Percentiles rank a stretch among this genome's conserved stretches.
Evolutionary conservation across 2,329 filamentous ascomycete genomes (phyloP).

Genomic region (Cladosporium oxysporum): DNA sequence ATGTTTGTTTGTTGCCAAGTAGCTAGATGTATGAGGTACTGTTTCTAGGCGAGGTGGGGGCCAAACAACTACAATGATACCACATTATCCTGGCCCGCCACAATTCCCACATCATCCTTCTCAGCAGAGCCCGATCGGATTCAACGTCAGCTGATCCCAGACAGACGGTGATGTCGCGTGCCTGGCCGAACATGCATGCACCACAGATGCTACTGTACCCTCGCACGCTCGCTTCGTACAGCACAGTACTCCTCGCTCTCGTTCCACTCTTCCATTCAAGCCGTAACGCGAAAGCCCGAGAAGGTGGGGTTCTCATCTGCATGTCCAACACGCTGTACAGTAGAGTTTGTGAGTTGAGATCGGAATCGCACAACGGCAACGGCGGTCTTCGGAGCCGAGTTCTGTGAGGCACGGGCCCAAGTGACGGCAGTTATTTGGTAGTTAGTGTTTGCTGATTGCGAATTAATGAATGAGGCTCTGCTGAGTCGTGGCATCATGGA

Average conservation of each 20-base stretch:
- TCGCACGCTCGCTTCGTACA: too few species aligned
- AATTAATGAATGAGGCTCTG: too few species aligned
- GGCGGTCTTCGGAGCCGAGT: constrained; percentile 4
- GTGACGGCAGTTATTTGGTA: not conserved
- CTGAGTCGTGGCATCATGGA: constrained; percentile 4
- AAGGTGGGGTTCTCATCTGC: not conserved
- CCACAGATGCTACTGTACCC: too few species aligned
- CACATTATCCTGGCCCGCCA: not conserved
- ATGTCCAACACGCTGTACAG: not conserved
- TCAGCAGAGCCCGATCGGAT: not conserved
- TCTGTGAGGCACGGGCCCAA: not conserved
- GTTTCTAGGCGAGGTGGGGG: not conserved
- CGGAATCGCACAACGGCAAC: not conserved
- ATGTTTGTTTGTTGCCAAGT: not conserved
- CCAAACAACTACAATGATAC: not conserved
- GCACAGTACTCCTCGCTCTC: not conserved
- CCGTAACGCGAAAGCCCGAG: not conserved
- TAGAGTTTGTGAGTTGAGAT: not conserved
- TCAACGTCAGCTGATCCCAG: not conserved
- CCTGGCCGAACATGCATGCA: not conserved
- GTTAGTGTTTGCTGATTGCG: too few species aligned
- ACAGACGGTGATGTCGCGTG: not conserved
- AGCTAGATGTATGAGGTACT: not conserved
- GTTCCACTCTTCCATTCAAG: not conserved
- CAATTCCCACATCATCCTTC: not conserved